These are phyloP conservation scores for Hevea brasiliensis DNA, from an alignment of 345 rosid species.

Conservation along the genomic window DNA sequence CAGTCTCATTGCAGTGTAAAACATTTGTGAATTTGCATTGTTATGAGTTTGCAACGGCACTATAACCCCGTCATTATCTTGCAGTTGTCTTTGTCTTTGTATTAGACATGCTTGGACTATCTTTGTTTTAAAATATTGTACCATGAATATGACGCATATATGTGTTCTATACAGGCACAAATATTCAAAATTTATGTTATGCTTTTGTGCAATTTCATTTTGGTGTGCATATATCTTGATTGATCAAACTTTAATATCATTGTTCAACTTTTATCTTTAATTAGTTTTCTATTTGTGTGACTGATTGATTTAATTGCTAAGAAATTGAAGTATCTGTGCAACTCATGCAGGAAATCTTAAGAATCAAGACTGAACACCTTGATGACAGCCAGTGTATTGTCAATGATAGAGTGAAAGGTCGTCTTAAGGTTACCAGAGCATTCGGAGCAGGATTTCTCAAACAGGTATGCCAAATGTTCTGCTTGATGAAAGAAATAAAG, in stretches of 20 bases:
- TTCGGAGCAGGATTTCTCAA: slow-evolving; percentile 97
- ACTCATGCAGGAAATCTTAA: slow-evolving; percentile 72
- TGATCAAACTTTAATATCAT: not conserved
- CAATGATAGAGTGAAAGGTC: slow-evolving; percentile 92
- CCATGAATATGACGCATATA: not conserved
- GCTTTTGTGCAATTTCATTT: not conserved
- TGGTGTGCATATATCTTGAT: not conserved
- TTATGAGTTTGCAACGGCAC: not conserved
- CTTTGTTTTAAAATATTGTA: not conserved
- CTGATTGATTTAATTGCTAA: not conserved
- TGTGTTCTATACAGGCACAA: not conserved
- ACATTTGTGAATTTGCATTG: not conserved
- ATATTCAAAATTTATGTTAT: not conserved
- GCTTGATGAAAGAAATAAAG: not conserved
- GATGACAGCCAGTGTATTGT: slow-evolving; percentile 86
- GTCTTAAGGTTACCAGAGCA: slow-evolving; percentile 94
- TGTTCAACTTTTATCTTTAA: not conserved
- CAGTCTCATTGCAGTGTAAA: not conserved
- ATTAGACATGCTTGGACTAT: not conserved
- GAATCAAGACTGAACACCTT: slow-evolving; percentile 94
- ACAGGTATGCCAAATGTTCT: slow-evolving; percentile 49
- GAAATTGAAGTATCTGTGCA: slow-evolving; percentile 11
- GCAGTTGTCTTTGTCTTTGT: not conserved
- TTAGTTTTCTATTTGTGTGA: not conserved
- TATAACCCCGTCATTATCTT: not conserved